A percentile compares a stretch with the other conserved stretches of the same genome.
These are phyloP conservation scores for Apiotrichum veenhuisii DNA, from an alignment of 1,284 basidiomycete genomes.

Conservation along the genomic window DNA sequence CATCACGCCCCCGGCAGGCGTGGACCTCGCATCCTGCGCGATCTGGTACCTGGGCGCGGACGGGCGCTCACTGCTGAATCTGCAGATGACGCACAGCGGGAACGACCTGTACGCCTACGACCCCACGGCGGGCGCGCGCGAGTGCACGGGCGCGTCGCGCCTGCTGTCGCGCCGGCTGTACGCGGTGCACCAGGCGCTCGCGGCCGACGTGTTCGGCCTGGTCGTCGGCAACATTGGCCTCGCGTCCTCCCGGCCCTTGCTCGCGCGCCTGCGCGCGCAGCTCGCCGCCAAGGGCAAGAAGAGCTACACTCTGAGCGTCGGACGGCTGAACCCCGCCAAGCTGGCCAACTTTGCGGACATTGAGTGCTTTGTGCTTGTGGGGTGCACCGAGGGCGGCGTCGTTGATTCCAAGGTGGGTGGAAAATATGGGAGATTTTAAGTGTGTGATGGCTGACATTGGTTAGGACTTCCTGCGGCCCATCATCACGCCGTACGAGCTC, in stretches of 20 bases:
- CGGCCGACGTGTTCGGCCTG: slow-evolving; percentile 91
- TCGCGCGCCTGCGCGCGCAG: slow-evolving; percentile 67
- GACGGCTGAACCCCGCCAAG: slow-evolving; percentile 92
- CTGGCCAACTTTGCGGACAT: slow-evolving; percentile 95
- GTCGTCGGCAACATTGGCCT: slow-evolving; percentile 93
- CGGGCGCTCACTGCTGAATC: slow-evolving; percentile 74
- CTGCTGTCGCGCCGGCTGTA: slow-evolving; percentile 90
- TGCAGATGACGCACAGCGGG: slow-evolving; percentile 71
- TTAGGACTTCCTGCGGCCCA: slow-evolving; percentile 83
- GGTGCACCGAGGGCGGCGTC: slow-evolving; percentile 89
- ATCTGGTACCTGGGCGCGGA: slow-evolving; percentile 84
- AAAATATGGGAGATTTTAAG: too few relatives aligned
- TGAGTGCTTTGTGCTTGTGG: slow-evolving; percentile 91
- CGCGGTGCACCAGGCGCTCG: slow-evolving; percentile 79
- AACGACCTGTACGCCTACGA: slow-evolving; percentile 60
- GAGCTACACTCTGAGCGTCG: slow-evolving; percentile 91
- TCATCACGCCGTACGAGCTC: slow-evolving; percentile 92
- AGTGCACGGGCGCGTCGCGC: slow-evolving; percentile 56
- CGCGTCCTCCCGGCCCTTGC: slow-evolving; percentile 70
- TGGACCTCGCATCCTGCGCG: slow-evolving; percentile 43
- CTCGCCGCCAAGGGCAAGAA: slow-evolving; percentile 71
- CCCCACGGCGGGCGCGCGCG: slow-evolving; percentile 53
- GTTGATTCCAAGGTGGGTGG: slow-evolving; percentile 69
- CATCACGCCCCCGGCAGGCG: slow-evolving; percentile 37
- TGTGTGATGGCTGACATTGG: neutral